These are phyloP conservation scores for Backusella australiensis DNA, from an alignment of 192 early-diverging fungal species.

Conservation along the genomic window DNA sequence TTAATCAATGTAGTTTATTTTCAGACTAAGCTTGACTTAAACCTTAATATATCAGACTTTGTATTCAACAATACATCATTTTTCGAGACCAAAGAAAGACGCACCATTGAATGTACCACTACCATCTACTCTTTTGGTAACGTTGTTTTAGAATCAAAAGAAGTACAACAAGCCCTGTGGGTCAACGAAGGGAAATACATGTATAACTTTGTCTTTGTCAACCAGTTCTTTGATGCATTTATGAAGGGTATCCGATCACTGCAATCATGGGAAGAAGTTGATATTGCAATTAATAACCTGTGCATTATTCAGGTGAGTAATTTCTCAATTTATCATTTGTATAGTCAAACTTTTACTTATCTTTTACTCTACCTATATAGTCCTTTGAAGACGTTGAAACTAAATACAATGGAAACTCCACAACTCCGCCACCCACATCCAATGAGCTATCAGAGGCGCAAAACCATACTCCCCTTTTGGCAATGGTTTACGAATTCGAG, in stretches of 20 bases:
- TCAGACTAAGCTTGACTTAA: conserved; percentile 28
- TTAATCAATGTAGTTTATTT: background rate
- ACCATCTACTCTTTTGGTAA: conserved; percentile 51
- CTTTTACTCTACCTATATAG: conserved; percentile 7
- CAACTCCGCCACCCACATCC: background rate
- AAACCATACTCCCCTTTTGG: conserved; percentile 25
- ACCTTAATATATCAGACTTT: conserved; percentile 37
- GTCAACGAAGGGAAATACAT: conserved; percentile 36
- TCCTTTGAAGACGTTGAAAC: conserved; percentile 35
- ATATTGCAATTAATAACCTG: conserved; percentile 47
- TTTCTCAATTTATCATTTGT: background rate
- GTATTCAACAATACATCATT: conserved; percentile 46
- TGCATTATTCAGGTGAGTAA: conserved; percentile 44
- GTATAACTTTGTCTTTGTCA: conserved; percentile 49
- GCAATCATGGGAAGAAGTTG: conserved; percentile 44
- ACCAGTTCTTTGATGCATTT: conserved; percentile 54
- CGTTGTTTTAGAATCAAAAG: conserved; percentile 42
- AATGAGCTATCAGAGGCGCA: background rate
- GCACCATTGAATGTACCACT: conserved; percentile 43
- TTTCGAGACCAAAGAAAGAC: conserved; percentile 39
- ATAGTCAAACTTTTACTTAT: background rate
- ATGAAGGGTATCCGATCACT: conserved; percentile 45
- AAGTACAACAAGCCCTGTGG: conserved; percentile 43
- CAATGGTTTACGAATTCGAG: conserved; percentile 54
- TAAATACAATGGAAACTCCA: conserved; percentile 3